Evolutionary conservation across 495 filamentous ascomycete species (phyloP).

Genomic region (Aspergillus leporis): DNA sequence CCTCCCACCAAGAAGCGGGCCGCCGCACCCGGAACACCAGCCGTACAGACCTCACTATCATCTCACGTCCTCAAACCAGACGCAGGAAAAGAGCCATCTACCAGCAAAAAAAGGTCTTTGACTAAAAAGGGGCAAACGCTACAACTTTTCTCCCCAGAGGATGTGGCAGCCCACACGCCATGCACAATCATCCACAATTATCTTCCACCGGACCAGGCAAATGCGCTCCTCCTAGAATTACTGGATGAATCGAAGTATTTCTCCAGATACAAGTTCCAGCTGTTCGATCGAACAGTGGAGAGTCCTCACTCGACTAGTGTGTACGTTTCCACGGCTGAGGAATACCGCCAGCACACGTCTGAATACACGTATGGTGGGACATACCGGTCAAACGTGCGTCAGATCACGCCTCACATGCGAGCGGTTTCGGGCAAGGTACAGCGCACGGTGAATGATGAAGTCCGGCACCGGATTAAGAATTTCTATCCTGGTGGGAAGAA

Average conservation of each 20-base stretch:
- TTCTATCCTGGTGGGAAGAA: conserved; percentile 66
- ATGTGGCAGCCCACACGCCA: conserved; percentile 78
- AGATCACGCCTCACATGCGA: conserved; percentile 68
- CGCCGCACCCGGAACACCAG: conserved; percentile 19
- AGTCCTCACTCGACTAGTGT: conserved; percentile 80
- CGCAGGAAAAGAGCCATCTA: conserved; percentile 24
- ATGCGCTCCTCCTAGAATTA: conserved; percentile 71
- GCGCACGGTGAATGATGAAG: conserved; percentile 70
- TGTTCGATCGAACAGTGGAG: conserved; percentile 82
- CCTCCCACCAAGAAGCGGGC: conserved; percentile 35
- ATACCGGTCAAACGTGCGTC: conserved; percentile 69
- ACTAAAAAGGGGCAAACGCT: conserved; percentile 80
- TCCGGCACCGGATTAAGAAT: conserved; percentile 62
- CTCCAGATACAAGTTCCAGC: conserved; percentile 68
- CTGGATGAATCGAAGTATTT: conserved; percentile 76
- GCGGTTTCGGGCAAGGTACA: conserved; percentile 66
- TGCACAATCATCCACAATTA: conserved; percentile 94
- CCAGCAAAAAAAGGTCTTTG: conserved; percentile 44
- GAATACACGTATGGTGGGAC: conserved; percentile 86
- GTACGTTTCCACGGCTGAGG: conserved; percentile 71
- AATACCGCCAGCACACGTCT: conserved; percentile 61
- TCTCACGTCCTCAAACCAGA: conserved; percentile 45
- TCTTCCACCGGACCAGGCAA: conserved; percentile 68
- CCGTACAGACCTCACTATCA: conserved; percentile 40
- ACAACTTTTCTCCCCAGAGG: conserved; percentile 75